Conservation (phyloP, 176 grass and related monocot species). For the Puccinellia tenuiflora region DNA sequence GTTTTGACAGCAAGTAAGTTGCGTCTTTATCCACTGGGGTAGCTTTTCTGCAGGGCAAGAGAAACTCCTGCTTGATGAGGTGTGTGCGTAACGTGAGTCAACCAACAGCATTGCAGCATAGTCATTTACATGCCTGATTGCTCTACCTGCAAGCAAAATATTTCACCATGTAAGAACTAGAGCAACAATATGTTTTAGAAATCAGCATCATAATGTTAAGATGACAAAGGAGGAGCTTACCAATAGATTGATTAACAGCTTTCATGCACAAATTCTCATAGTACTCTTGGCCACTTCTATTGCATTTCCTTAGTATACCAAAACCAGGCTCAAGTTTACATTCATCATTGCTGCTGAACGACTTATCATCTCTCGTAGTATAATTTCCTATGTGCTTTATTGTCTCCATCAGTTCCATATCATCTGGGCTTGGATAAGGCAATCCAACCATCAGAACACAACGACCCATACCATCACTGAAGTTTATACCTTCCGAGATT, state of each 20-base stretch:
- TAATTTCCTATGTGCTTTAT: constrained; percentile 81
- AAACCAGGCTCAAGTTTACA: constrained; percentile 56
- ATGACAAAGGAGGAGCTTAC: constrained; percentile 31
- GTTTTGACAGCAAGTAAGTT: constrained; percentile 47
- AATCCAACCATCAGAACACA: constrained; percentile 94
- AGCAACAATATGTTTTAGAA: background rate
- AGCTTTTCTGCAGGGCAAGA: constrained; percentile 66
- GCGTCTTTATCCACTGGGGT: constrained; percentile 83
- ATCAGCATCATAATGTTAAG: background rate
- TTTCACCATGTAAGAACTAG: constrained; percentile 15
- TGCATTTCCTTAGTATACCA: constrained; percentile 61
- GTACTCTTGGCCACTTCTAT: constrained; percentile 70
- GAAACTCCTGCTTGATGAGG: constrained; percentile 30
- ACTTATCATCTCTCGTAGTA: constrained; percentile 23
- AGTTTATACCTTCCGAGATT: constrained; percentile 97
- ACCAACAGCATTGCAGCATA: constrained; percentile 92
- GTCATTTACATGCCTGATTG: constrained; percentile 95
- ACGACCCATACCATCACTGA: constrained; percentile 89
- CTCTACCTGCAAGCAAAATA: constrained; percentile 63
- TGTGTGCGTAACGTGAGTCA: constrained; percentile 57
- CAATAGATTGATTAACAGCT: constrained; percentile 96
- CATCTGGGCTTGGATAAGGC: constrained; percentile 87
- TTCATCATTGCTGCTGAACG: constrained; percentile 36
- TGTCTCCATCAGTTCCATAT: constrained; percentile 81
- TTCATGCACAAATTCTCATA: constrained; percentile 99